Evolutionary conservation across 192 early-diverging fungal genomes (phyloP).

Genomic region (Coemansia sp.): DNA sequence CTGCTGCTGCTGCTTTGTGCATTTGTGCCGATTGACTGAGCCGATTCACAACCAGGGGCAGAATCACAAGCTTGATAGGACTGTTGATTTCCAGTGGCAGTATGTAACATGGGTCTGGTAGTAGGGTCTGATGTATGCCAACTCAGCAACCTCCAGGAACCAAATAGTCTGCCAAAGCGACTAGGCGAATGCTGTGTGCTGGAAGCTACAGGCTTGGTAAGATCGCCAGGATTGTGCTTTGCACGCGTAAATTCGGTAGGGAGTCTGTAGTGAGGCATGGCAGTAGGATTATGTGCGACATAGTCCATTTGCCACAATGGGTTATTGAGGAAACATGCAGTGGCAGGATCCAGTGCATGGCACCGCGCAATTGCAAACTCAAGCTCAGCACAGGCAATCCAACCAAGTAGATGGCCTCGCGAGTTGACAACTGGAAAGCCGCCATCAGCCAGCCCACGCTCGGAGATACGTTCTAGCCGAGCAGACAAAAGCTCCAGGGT

Average conservation of each 20-base stretch:
- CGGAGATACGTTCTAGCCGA: conserved; percentile 58
- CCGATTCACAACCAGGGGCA: neutral
- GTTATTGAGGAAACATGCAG: conserved; percentile 59
- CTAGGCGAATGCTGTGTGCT: neutral
- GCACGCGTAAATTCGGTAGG: conserved; percentile 10
- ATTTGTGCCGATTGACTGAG: neutral
- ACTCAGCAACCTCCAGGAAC: conserved; percentile 7
- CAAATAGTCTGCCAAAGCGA: neutral
- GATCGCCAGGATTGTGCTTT: neutral
- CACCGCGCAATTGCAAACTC: conserved; percentile 66
- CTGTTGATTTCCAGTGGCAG: conserved; percentile 1
- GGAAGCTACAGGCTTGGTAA: neutral
- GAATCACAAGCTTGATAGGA: conserved; percentile 16
- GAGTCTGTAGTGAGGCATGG: conserved; percentile 38
- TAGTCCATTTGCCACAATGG: conserved; percentile 54
- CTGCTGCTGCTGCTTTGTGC: conserved; percentile 8
- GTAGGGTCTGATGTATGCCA: neutral
- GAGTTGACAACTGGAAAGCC: conserved; percentile 71
- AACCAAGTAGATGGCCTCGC: conserved; percentile 68
- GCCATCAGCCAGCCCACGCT: conserved; percentile 65
- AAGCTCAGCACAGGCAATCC: conserved; percentile 78
- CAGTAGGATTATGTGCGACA: conserved; percentile 26
- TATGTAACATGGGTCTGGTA: conserved; percentile 14
- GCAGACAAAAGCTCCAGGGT: conserved; percentile 59
- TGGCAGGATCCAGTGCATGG: conserved; percentile 28